These are phyloP conservation scores for Verticillium dahliae DNA, from an alignment of 2,329 filamentous ascomycete genomes.

Conservation along the genomic window DNA sequence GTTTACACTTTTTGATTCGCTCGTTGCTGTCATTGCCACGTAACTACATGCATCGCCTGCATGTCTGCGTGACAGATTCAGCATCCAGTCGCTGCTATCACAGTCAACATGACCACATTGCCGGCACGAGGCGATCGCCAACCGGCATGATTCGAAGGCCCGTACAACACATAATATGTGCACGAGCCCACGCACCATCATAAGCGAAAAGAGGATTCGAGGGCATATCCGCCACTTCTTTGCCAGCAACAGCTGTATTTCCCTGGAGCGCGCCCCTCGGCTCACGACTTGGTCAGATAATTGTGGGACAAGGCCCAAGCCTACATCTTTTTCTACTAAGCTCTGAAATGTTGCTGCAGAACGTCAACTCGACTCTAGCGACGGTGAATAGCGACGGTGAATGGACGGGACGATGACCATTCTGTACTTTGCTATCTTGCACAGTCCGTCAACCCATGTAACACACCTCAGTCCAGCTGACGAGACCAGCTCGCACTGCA, in stretches of 20 bases:
- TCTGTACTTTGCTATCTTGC: neutral
- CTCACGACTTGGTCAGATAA: too few relatives aligned
- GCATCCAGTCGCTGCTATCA: neutral
- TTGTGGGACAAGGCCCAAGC: too few relatives aligned
- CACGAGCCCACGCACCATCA: conserved; percentile 7
- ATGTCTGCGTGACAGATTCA: neutral
- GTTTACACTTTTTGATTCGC: neutral
- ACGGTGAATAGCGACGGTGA: too few relatives aligned
- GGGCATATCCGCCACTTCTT: conserved; percentile 11
- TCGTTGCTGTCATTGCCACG: neutral
- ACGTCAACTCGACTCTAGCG: neutral
- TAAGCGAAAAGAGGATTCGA: conserved; percentile 6
- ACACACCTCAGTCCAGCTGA: neutral
- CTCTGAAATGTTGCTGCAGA: neutral
- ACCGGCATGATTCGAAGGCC: neutral
- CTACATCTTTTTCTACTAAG: too few relatives aligned
- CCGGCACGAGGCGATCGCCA: neutral
- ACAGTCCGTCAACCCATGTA: neutral
- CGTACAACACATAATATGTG: conserved; percentile 3
- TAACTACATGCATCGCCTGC: neutral
- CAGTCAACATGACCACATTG: neutral
- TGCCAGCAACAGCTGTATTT: conserved; percentile 1
- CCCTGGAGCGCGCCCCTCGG: too few relatives aligned
- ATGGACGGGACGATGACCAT: neutral
- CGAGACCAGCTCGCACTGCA: neutral